These are phyloP conservation scores for Tulasnella sp. DNA, from an alignment of 768 basidiomycete species.

Conservation along the genomic window DNA sequence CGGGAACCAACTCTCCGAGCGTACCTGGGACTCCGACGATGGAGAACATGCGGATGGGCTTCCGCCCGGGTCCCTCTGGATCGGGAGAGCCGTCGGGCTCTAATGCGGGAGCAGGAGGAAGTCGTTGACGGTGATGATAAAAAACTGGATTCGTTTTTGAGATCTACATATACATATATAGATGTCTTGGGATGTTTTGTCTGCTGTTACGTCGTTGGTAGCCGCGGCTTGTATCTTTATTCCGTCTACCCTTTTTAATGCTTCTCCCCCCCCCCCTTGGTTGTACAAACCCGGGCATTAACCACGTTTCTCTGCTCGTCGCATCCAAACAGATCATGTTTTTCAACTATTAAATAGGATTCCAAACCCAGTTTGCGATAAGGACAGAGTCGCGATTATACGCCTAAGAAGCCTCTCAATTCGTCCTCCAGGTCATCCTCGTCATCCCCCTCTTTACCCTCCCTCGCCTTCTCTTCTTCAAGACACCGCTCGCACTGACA, in stretches of 20 bases:
- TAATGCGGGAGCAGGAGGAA: background rate
- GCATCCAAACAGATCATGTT: background rate
- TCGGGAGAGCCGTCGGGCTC: background rate
- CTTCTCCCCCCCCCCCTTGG: too few species aligned
- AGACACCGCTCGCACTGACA: conserved; percentile 68
- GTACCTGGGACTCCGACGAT: conserved; percentile 2
- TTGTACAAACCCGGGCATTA: background rate
- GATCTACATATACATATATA: background rate
- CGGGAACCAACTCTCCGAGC: background rate
- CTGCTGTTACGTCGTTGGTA: background rate
- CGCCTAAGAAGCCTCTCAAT: conserved; percentile 30
- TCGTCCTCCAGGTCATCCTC: conserved; percentile 29
- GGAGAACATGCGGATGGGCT: background rate
- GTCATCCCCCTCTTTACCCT: background rate
- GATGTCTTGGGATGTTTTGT: background rate
- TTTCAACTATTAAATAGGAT: background rate
- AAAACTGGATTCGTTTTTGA: background rate
- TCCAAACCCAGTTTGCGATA: background rate
- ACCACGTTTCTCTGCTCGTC: background rate
- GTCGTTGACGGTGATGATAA: background rate
- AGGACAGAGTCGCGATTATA: conserved; percentile 12
- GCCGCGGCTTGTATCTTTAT: conserved; percentile 3
- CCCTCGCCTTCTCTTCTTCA: conserved; percentile 44
- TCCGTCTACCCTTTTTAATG: background rate
- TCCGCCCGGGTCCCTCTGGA: background rate